These are phyloP conservation scores for Schwanniomyces etchellsii DNA, from an alignment of 1,139 yeast species.

Conservation along the genomic window DNA sequence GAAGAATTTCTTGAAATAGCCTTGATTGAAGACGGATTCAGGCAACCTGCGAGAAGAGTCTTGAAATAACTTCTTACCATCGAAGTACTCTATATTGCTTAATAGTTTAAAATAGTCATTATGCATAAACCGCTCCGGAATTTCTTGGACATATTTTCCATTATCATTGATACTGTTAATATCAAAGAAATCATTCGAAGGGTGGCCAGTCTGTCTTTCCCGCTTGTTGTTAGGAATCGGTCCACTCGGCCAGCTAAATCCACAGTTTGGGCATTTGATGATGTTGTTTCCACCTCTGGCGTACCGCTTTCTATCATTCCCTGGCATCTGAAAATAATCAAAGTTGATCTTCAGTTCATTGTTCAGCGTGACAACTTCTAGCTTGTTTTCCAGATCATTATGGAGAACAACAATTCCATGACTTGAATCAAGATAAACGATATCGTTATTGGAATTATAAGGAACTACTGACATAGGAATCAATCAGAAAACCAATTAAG, in stretches of 20 bases:
- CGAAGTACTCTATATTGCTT: slow-evolving; percentile 20
- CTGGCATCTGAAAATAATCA: not conserved
- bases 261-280: slow-evolving; percentile 40
- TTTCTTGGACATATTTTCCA: slow-evolving; percentile 2
- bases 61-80: slow-evolving; percentile 1
- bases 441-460: slow-evolving; percentile 25
- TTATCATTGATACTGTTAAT: too few relatives aligned
- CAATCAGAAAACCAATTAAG: too few relatives aligned
- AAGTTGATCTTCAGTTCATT: not conserved
- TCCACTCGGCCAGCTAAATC: slow-evolving; percentile 23
- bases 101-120: slow-evolving; percentile 36
- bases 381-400: slow-evolving; percentile 34
- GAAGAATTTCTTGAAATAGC: slow-evolving; percentile 70
- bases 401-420: slow-evolving; percentile 41
- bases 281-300: slow-evolving; percentile 1
- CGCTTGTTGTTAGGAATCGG: not conserved
- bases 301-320: not conserved
- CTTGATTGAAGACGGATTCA: slow-evolving; percentile 54
- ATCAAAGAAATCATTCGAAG: slow-evolving; percentile 2
- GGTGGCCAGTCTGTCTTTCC: slow-evolving; percentile 1
- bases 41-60: slow-evolving; percentile 19
- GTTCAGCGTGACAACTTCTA: slow-evolving; percentile 12
- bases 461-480: slow-evolving; percentile 35
- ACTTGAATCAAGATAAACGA: slow-evolving; percentile 34
- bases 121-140: slow-evolving; percentile 25